These are phyloP conservation scores for Aspergillus panamensis DNA, from an alignment of 495 filamentous ascomycete species.

Conservation along the genomic window DNA sequence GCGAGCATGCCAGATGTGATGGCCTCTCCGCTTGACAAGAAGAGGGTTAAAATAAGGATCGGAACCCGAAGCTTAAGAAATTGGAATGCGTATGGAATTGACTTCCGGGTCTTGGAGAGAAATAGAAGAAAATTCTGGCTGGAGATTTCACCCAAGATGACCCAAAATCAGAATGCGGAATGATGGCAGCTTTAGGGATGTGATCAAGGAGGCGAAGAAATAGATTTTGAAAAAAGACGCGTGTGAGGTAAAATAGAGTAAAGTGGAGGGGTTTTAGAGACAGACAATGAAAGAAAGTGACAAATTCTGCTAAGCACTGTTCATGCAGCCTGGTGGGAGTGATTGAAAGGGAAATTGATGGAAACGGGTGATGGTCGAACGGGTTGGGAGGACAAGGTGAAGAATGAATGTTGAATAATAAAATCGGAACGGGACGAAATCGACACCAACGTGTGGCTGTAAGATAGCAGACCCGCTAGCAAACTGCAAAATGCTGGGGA, in stretches of 20 bases:
- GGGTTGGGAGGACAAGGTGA: conserved; percentile 14
- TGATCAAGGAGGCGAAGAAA: conserved; percentile 15
- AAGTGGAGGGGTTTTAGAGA: conserved; percentile 13
- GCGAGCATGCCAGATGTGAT: conserved; percentile 39
- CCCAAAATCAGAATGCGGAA: neutral
- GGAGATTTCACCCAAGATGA: neutral
- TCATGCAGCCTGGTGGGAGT: conserved; percentile 11
- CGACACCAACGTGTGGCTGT: conserved; percentile 30
- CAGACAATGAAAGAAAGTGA: conserved; percentile 14
- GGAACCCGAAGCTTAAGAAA: conserved; percentile 15
- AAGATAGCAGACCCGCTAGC: conserved; percentile 28
- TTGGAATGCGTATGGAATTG: conserved; percentile 16
- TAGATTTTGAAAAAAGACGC: neutral
- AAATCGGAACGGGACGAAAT: conserved; percentile 23
- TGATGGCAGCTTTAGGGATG: conserved; percentile 13
- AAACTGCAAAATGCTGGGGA: conserved; percentile 20
- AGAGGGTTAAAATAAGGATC: conserved; percentile 10
- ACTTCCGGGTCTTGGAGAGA: neutral
- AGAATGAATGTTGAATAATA: conserved; percentile 13
- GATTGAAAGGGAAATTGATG: conserved; percentile 15
- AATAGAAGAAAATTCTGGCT: conserved; percentile 1
- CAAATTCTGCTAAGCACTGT: conserved; percentile 10
- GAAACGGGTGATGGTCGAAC: conserved; percentile 5
- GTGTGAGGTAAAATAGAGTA: conserved; percentile 6
- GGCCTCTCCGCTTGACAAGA: conserved; percentile 14